phyloP scores from a whole-genome alignment of 2,329 filamentous ascomycete genomes.

The Fusarium sacchari region DNA sequence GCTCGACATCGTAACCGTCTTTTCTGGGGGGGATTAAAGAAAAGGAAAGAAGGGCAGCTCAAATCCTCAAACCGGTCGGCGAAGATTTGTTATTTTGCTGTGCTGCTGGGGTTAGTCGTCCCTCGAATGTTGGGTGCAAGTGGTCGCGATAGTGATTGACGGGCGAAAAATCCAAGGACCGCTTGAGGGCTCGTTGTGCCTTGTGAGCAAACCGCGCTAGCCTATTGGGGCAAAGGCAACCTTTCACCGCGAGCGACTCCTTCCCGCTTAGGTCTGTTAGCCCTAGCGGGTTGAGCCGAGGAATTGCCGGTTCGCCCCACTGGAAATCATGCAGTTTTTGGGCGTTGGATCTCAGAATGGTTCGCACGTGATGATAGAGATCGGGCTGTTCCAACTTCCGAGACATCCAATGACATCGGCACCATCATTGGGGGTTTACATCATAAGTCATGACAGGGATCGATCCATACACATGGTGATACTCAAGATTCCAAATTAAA shows the following conservation, averaged over 20 bases:
- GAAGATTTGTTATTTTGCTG: slow-evolving; percentile 52
- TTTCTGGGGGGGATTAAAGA: slow-evolving; percentile 45
- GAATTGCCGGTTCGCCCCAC: slow-evolving; percentile 43
- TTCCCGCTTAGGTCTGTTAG: slow-evolving; percentile 54
- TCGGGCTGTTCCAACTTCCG: not conserved
- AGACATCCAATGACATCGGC: not conserved
- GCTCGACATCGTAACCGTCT: slow-evolving; percentile 68
- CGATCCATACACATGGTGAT: not conserved
- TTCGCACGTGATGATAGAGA: slow-evolving; percentile 22
- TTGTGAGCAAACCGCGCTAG: slow-evolving; percentile 49
- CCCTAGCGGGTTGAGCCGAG: slow-evolving; percentile 49
- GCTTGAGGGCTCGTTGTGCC: slow-evolving; percentile 54
- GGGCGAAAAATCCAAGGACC: slow-evolving; percentile 54
- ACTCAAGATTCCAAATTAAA: slow-evolving; percentile 2
- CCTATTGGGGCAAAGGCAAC: slow-evolving; percentile 45
- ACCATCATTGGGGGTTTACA: not conserved
- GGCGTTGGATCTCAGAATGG: not conserved
- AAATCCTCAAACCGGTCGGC: slow-evolving; percentile 52
- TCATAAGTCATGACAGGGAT: slow-evolving; percentile 5
- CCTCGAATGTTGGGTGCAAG: slow-evolving; percentile 51
- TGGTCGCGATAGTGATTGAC: slow-evolving; percentile 54
- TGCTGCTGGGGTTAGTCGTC: slow-evolving; percentile 56
- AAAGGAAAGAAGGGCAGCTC: slow-evolving; percentile 50
- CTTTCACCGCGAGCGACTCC: slow-evolving; percentile 49
- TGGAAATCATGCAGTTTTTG: not conserved